A percentile compares a stretch with the other conserved stretches of the same genome.
Evolutionary conservation across 192 early-diverging fungal species (phyloP).

Genomic region (Phycomyces nitens): DNA sequence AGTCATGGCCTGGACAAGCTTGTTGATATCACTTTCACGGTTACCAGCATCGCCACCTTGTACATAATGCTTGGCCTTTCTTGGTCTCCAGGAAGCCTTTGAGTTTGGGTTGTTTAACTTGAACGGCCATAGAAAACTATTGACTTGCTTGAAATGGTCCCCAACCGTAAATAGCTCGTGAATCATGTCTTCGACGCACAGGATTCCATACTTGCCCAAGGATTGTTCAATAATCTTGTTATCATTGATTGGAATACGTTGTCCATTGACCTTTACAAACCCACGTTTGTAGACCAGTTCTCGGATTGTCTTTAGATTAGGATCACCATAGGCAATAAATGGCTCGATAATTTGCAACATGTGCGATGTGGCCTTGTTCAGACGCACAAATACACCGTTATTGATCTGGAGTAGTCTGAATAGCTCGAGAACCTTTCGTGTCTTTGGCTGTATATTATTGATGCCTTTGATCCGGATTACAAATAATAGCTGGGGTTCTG

Average conservation of each 20-base stretch:
- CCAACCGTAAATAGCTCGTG: constrained; percentile 99
- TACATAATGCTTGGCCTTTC: constrained; percentile 93
- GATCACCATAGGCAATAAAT: constrained; percentile 90
- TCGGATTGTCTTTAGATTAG: constrained; percentile 96
- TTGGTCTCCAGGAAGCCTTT: constrained; percentile 28
- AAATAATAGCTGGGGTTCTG: constrained; percentile 94
- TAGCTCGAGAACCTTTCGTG: constrained; percentile 97
- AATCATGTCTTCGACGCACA: constrained; percentile 96
- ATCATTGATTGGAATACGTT: constrained; percentile 94
- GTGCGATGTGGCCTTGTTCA: constrained; percentile 94
- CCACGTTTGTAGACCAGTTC: constrained; percentile 99
- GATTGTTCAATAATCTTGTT: constrained; percentile 90
- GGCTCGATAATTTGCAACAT: constrained; percentile 96
- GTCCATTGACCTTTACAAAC: constrained; percentile 95
- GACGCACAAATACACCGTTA: constrained; percentile 92
- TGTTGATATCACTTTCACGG: constrained; percentile 95
- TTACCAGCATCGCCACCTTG: constrained; percentile 97
- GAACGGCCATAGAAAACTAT: constrained; percentile 99
- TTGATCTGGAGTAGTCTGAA: constrained; percentile 99
- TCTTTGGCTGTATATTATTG: constrained; percentile 98
- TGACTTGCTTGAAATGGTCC: constrained; percentile 88
- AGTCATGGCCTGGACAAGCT: constrained; percentile 91
- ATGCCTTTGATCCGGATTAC: constrained; percentile 99
- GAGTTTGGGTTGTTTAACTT: constrained; percentile 94
- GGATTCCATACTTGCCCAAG: constrained; percentile 91